phyloP scores from a whole-genome alignment of 1,284 basidiomycete genomes.

The Cutaneotrichosporon sp. region DNA sequence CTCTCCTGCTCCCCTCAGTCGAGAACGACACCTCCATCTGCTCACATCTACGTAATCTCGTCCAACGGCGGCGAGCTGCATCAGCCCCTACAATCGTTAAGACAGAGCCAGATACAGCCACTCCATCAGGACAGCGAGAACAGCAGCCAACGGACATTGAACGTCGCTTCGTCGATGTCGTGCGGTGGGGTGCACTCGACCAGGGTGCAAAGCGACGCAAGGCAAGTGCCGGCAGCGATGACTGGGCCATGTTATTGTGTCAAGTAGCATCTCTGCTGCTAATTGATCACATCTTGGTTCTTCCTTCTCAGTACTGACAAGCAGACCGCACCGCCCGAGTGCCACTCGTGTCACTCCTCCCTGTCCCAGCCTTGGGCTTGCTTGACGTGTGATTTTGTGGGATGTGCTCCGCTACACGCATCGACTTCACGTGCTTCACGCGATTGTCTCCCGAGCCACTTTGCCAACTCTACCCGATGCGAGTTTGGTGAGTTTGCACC shows the following conservation, averaged over 20 bases:
- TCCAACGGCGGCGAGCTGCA: conserved; percentile 16
- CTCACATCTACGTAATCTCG: conserved; percentile 25
- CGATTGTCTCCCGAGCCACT: conserved; percentile 31
- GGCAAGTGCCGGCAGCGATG: no score
- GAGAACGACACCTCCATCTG: conserved; percentile 35
- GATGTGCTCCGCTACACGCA: conserved; percentile 58
- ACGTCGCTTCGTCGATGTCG: conserved; percentile 29
- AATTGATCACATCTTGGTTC: no score
- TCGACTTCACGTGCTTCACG: conserved; percentile 53
- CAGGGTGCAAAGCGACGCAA: conserved; percentile 38
- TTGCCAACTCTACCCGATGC: conserved; percentile 46
- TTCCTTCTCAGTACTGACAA: no score
- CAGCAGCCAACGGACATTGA: conserved; percentile 4
- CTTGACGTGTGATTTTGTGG: conserved; percentile 67
- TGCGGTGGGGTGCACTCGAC: conserved; percentile 33
- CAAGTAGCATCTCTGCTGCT: no score
- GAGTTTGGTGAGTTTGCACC: conserved; percentile 59
- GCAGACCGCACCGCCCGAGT: conserved; percentile 55
- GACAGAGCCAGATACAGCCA: conserved; percentile 8
- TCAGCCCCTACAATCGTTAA: conserved; percentile 8
- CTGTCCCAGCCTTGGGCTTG: conserved; percentile 72
- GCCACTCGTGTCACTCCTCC: conserved; percentile 58
- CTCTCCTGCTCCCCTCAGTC: conserved; percentile 1
- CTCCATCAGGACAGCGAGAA: neutral
- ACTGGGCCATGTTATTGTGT: no score